These are phyloP conservation scores for Samsoniella hepiali DNA, from an alignment of 2,329 filamentous ascomycete species.

Conservation along the genomic window DNA sequence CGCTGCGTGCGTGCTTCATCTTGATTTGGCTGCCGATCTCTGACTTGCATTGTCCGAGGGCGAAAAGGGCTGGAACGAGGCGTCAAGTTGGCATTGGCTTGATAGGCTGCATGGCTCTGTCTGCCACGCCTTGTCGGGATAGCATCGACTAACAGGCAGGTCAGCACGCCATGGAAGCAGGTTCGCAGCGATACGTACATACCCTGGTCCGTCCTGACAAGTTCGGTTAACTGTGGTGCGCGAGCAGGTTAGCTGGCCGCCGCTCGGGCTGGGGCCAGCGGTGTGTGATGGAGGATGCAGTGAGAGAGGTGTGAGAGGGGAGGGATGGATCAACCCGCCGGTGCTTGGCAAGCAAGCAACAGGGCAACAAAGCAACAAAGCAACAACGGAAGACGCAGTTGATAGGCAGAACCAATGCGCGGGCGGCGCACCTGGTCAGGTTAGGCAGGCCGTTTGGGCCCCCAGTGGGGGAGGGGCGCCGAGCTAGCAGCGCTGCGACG, in stretches of 20 bases:
- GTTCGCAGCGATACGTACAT: neutral
- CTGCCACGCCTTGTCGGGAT: neutral
- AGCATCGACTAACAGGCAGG: neutral
- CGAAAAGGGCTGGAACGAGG: neutral
- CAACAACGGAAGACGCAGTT: no score
- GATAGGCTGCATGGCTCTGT: neutral
- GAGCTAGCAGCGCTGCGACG: neutral
- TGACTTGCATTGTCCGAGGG: constrained; percentile 21
- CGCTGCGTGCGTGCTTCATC: constrained; percentile 14
- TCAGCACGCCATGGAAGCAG: neutral
- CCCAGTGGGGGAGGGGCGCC: neutral
- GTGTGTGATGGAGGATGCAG: constrained; percentile 11
- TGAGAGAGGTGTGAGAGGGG: no score
- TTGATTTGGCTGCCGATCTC: constrained; percentile 25
- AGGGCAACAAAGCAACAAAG: neutral
- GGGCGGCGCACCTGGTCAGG: neutral
- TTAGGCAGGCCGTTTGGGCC: neutral
- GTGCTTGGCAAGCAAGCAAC: neutral
- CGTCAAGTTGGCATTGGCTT: constrained; percentile 8
- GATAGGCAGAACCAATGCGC: neutral
- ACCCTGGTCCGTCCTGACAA: neutral
- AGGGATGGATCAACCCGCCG: no score
- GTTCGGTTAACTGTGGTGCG: neutral
- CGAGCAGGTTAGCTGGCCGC: neutral
- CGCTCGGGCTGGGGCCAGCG: neutral